These are phyloP conservation scores for Saccharomyces cerevisiae DNA, from an alignment of 805 yeast species.

Conservation along the genomic window DNA sequence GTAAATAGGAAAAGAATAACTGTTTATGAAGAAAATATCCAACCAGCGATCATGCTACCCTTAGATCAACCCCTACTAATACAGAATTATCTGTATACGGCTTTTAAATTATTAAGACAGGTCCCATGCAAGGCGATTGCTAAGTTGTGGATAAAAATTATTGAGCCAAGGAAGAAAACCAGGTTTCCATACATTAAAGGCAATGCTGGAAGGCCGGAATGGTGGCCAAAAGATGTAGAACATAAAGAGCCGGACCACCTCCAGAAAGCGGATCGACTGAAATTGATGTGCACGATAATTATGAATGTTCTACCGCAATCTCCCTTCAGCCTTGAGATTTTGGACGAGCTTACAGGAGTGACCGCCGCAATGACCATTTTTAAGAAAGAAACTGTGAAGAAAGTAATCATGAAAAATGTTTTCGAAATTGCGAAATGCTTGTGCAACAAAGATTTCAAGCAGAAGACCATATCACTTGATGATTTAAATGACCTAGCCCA, in stretches of 20 bases:
- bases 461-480: not conserved
- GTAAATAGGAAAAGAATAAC: not conserved
- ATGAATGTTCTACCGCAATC: constrained; percentile 13
- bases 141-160: constrained; percentile 55
- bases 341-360: constrained; percentile 11
- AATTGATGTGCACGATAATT: constrained; percentile 38
- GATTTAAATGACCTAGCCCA: not conserved
- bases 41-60: not conserved
- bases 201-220: constrained; percentile 42
- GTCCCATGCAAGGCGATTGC: constrained; percentile 52
- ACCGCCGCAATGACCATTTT: constrained; percentile 14
- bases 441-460: constrained; percentile 1
- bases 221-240: constrained; percentile 61
- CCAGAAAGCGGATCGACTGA: constrained; percentile 47
- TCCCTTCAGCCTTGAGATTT: constrained; percentile 5
- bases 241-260: constrained; percentile 74
- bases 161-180: constrained; percentile 63
- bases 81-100: constrained; percentile 9
- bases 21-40: not conserved
- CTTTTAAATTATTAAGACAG: constrained; percentile 40
- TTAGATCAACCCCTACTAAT: not conserved
- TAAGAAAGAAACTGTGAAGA: constrained; percentile 10
- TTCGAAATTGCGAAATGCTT: constrained; percentile 14
- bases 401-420: constrained; percentile 8
- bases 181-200: constrained; percentile 53